Evolutionary conservation across 768 basidiomycete genomes (phyloP).

Genomic region (Trametes meyenii): DNA sequence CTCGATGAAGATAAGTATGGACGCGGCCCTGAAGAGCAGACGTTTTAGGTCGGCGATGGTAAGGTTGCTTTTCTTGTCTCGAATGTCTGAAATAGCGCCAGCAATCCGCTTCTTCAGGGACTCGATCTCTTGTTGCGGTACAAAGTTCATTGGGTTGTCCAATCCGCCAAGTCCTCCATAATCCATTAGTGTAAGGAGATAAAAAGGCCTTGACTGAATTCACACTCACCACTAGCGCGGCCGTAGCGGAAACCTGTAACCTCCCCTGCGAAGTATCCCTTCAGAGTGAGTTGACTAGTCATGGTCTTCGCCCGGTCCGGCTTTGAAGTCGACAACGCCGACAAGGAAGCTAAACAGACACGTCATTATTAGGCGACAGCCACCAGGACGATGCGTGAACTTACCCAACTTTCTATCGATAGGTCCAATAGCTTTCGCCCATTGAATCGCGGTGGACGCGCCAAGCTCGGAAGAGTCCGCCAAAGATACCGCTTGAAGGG

Average conservation of each 20-base stretch:
- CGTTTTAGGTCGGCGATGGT: conserved; percentile 84
- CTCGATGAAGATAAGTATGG: conserved; percentile 70
- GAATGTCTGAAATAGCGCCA: conserved; percentile 66
- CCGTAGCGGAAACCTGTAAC: conserved; percentile 78
- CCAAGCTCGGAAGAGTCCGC: conserved; percentile 86
- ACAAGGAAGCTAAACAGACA: conserved; percentile 51
- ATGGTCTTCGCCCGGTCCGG: conserved; percentile 83
- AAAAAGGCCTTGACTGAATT: neutral
- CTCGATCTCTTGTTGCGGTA: conserved; percentile 62
- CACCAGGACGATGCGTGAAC: conserved; percentile 29
- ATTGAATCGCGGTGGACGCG: conserved; percentile 85
- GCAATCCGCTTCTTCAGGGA: conserved; percentile 71
- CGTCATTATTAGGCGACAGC: neutral
- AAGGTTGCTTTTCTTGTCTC: conserved; percentile 69
- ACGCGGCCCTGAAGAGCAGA: conserved; percentile 84
- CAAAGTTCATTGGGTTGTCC: conserved; percentile 36
- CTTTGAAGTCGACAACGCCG: conserved; percentile 60
- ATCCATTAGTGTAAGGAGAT: neutral
- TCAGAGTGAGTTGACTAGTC: conserved; percentile 84
- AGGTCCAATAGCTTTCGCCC: conserved; percentile 79
- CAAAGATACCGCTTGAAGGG: conserved; percentile 69
- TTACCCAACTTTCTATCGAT: conserved; percentile 75
- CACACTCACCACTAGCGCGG: conserved; percentile 57
- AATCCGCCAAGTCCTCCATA: neutral
- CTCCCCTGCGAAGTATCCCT: conserved; percentile 90